These are phyloP conservation scores for Dendrobium nobile DNA, from an alignment of 106 monocot species.

Conservation along the genomic window DNA sequence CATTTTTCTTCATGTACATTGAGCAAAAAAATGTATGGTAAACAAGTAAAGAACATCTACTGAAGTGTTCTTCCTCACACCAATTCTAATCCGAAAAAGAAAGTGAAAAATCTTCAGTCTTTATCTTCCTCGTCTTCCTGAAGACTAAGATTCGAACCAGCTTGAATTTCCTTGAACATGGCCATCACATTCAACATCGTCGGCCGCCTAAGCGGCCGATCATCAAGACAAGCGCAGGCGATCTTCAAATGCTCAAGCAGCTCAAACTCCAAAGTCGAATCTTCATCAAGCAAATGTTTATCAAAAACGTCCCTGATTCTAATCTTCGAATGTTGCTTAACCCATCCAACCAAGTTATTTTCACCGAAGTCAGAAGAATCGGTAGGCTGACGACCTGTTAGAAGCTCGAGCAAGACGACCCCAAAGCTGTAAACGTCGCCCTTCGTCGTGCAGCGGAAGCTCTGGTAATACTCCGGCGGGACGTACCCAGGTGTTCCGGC, in stretches of 20 bases:
- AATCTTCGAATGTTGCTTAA: constrained; percentile 64
- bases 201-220: constrained; percentile 56
- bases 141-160: constrained; percentile 13
- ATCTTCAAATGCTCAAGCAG: constrained; percentile 75
- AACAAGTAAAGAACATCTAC: too few species aligned
- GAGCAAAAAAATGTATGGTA: too few species aligned
- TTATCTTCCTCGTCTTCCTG: too few species aligned
- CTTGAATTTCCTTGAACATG: constrained; percentile 90
- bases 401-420: too few species aligned
- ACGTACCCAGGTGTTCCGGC: constrained; percentile 62
- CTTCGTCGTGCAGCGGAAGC: constrained; percentile 85
- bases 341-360: constrained; percentile 87
- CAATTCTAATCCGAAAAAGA: too few species aligned
- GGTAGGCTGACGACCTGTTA: constrained; percentile 38
- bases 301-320: constrained; percentile 60
- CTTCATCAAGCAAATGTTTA: constrained; percentile 44
- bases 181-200: constrained; percentile 87
- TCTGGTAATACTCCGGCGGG: constrained; percentile 58
- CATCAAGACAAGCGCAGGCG: constrained; percentile 72
- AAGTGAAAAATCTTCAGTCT: too few species aligned
- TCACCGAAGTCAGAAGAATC: constrained; percentile 84
- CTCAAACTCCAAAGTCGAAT: constrained; percentile 51
- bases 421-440: constrained; percentile 84
- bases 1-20: too few species aligned
- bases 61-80: too few species aligned